Base-by-base conservation (phyloP, 768 basidiomycete genomes). In the Termitomyces sp. region DNA sequence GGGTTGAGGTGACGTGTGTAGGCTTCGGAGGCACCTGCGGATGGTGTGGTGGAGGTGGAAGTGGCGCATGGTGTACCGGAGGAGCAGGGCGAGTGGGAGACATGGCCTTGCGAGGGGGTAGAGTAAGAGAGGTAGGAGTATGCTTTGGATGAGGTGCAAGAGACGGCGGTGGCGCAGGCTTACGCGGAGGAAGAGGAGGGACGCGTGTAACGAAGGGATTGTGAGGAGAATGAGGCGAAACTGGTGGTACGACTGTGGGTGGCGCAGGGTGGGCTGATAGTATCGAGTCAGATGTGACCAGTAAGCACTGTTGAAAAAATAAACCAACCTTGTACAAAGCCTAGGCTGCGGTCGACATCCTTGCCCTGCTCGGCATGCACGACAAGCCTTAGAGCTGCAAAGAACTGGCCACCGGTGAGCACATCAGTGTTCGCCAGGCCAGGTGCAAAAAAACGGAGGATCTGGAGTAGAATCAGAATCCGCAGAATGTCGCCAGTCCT, bases 301-400 rank as follows among this genome's bases (percentile, higher is more conserved):
- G 33, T n/a, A 18, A 20, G 41, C 0, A 3, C n/a, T 43, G 41
- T n/a, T 5, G 16, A 33, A 10, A 5, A 53, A 33, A 28, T 4
- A 50, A 13, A 72, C 82, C 60, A 63, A 89, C 91, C 85, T 77
- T 93, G 91, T 1, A 87, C 79, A 63, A 93, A 93, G 0, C 87
- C 89, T 32, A 92, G 78, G 7, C 76, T 75, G 47, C 84, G 74
- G 59, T 92, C 89, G 2, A 89, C 70, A 8, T 82, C 78, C 58
- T 81, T 83, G 12, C 89, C 88, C 14, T 72, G 75, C 65, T 83
- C 78, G 38, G 76, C 81, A 56, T 92, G 89, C 7, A 82, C 69
- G 0, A 87, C 80, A 2, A 93, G 81, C 43, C 91, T 74, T 26
- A 91, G 73, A 0, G 81, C 85, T 8, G 89, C 89, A 65, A 92